Base-by-base conservation (phyloP, 306 rosid species). In the Acacia melanoxylon region DNA sequence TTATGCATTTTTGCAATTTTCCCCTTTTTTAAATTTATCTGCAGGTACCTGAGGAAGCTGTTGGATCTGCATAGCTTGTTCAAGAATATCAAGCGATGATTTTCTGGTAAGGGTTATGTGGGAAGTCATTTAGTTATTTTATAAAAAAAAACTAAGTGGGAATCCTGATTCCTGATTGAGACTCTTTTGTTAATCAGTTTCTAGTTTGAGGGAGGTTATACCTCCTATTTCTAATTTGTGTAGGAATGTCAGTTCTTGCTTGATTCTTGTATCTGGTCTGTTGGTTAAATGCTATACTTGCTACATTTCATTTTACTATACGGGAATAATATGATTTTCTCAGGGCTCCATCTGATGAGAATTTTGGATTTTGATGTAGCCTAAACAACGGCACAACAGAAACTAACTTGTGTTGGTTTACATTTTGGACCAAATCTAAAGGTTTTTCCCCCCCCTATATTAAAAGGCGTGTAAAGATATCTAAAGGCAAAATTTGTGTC, bases 1-100 rank as follows among this genome's bases (percentile, higher is more conserved):
- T 82, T 14, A 76, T 59, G 42, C 20, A 66, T 29, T 75, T 78
- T n/a, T 69, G 72, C 58, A 17, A 68, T 8, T 61, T 56, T 19
- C 4, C 61, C 61, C 61, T 7, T 8, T 81, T 51, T 25, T 62
- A 22, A 70, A 68, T 27, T 61, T n/a, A 35, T n/a, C 44, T 89
- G 82, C 90, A 91, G 92, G 90, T 83, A 86, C 94, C 81, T 89
- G 91, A 91, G 73, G 31, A 41, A 76, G 73, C 83, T 49, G 61
- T 41, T 69, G 74, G 33, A 69, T 69, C 20, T 69, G 10, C 74
- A 41, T 69, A 22, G 74, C 74, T 69, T 69, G 52, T n/a, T 41
- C 52, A 42, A 69, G 33, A 69, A 12, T 69, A 41, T 41, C 52
- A 69, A 67, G 73, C 81, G 46, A 58, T 41, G 29, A 66, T 45